Conservation (phyloP, 345 rosid species). For the Triadica sebifera region DNA sequence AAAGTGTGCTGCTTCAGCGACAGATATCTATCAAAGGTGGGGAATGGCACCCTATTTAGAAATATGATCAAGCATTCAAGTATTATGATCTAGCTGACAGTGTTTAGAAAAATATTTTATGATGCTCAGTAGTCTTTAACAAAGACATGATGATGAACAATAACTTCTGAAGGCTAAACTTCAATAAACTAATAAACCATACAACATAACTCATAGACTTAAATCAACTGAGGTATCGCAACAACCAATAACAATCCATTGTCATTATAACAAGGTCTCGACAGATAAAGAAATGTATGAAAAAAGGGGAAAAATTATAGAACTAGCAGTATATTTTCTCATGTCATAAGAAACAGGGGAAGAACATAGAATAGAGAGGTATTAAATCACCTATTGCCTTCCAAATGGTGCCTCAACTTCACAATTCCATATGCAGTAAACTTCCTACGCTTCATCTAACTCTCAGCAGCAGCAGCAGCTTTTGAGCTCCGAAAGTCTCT, state of each 20-base stretch:
- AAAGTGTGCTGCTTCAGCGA: too few relatives aligned
- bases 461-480: slow-evolving; percentile 50
- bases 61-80: not conserved
- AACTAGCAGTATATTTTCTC: not conserved
- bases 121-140: not conserved
- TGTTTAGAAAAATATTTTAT: not conserved
- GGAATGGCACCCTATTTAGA: too few relatives aligned
- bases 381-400: slow-evolving; percentile 12
- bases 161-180: not conserved
- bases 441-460: slow-evolving; percentile 16
- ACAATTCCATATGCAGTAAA: not conserved
- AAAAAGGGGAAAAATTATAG: not conserved
- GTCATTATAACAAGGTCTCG: not conserved
- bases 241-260: not conserved
- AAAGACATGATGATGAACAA: not conserved
- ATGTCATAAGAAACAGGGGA: not conserved
- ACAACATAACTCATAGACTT: not conserved
- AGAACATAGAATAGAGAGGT: not conserved
- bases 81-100: not conserved
- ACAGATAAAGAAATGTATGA: not conserved
- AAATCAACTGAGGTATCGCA: not conserved
- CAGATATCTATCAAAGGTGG: too few relatives aligned
- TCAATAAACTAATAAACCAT: not conserved
- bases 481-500: slow-evolving; percentile 73
- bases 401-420: not conserved